Evolutionary conservation across 2,329 filamentous ascomycete species (phyloP), one percentile per base, ranked within the genome.

Genomic region (Alternaria metachromatica): DNA sequence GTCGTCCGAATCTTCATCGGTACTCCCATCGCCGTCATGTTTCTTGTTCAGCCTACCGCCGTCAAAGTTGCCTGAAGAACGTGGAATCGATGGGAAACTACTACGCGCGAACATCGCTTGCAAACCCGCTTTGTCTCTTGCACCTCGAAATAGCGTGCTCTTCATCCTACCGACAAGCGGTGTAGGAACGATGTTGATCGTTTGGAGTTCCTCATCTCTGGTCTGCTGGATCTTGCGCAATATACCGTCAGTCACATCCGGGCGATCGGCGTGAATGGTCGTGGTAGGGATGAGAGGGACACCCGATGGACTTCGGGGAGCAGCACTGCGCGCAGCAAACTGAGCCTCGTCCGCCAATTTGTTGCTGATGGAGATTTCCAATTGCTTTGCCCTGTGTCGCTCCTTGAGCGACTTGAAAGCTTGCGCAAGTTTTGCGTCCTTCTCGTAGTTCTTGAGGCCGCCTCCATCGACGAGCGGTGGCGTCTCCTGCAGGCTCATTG

Each of bases 211-310:
- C 28, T 55, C 30, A 26, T 18, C 30, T 13, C 15, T 65, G 18
- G 28, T 55, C 3, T 48, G 50, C 13, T 55, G 59, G 11, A 72
- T 61, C 9, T 43, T 69, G 9, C 43, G 53, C 41, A 68, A 25
- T 26, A 72, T 65, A 7, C 30, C 44, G 15, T 28, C 57, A n/a
- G 60, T 54, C 56, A 66, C 57, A 23, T 63, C 62, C 10, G 58
- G 26, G 33, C 53, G 61, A 13, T 25, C 62, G 2, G 30, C 15
- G 45, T 66, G 62, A 13, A 58, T 51, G 5, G 70, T 66, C 6
- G 72, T 76, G 18, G 64, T 56, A 21, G 74, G 72, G 53, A 77
- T 76, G 5, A 77, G 68, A 20, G 74, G 73, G 10, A 71, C 44
- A 28, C 69, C 69, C 13, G 68, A 63, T 20, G 49, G 23, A 6